These are phyloP conservation scores for Beauveria pseudobassiana DNA, from an alignment of 2,329 filamentous ascomycete genomes.

Conservation along the genomic window DNA sequence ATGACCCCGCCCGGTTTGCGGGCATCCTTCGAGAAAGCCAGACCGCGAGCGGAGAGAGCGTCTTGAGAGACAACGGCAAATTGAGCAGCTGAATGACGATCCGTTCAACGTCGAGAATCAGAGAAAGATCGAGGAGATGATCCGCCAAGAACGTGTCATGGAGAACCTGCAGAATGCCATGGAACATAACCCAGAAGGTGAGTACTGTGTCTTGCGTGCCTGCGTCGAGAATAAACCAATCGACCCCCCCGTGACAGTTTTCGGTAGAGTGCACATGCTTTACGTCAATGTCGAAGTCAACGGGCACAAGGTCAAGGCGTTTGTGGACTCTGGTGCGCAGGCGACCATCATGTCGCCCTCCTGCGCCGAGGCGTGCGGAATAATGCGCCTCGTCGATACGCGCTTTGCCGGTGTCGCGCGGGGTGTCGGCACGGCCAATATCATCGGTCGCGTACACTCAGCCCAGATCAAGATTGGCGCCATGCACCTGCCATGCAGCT, in stretches of 20 bases:
- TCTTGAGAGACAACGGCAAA: conserved; percentile 71
- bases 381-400: conserved; percentile 91
- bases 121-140: conserved; percentile 90
- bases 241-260: conserved; percentile 50
- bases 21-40: conserved; percentile 62
- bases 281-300: conserved; percentile 97
- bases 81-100: conserved; percentile 81
- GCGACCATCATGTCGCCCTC: conserved; percentile 97
- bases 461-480: conserved; percentile 90
- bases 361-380: conserved; percentile 85
- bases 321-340: conserved; percentile 95
- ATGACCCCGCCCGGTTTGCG: conserved; percentile 70
- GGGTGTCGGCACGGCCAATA: conserved; percentile 89
- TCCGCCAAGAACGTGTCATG: conserved; percentile 86
- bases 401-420: conserved; percentile 87
- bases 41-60: conserved; percentile 66
- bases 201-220: conserved; percentile 17
- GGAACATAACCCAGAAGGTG: conserved; percentile 95
- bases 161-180: conserved; percentile 95
- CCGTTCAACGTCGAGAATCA: conserved; percentile 93
- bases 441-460: conserved; percentile 90
- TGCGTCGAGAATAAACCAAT: conserved; percentile 1
- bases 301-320: conserved; percentile 82
- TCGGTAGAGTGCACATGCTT: conserved; percentile 90
- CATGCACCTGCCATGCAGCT: conserved; percentile 83